Percentiles rank a stretch among this genome's conserved stretches.
Conservation (phyloP, 116 monocot species). For the Dioscorea cayenensis region DNA sequence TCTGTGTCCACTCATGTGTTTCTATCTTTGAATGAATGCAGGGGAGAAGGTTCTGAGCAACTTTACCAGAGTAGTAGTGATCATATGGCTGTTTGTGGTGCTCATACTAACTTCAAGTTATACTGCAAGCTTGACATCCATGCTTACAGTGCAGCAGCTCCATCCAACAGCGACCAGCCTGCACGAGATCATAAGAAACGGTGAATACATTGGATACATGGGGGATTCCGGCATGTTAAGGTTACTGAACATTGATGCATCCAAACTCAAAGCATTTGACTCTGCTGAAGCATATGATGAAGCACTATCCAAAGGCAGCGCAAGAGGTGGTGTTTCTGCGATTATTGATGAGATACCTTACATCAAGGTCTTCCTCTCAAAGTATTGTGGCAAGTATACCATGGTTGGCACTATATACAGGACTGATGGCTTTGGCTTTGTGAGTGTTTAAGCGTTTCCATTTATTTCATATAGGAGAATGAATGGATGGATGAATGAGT, state of each 20-base stretch:
- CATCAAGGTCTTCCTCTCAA: conserved; percentile 5
- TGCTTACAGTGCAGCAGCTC: conserved; percentile 28
- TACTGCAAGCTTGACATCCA: conserved; percentile 27
- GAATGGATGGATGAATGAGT: too few relatives aligned
- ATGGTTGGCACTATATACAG: conserved; percentile 3
- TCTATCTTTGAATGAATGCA: conserved; percentile 1
- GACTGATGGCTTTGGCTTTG: conserved; percentile 5
- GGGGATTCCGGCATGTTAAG: conserved; percentile 3
- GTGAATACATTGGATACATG: conserved; percentile 16
- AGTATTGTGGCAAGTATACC: conserved; percentile 3
- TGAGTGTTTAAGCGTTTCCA: not conserved
- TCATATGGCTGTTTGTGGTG: conserved; percentile 32
- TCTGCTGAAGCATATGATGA: conserved; percentile 1
- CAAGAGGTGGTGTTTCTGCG: conserved; percentile 6
- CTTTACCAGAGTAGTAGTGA: conserved; percentile 12
- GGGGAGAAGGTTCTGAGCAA: conserved; percentile 19
- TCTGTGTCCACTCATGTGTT: not conserved
- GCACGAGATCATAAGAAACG: conserved; percentile 9
- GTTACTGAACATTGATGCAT: not conserved
- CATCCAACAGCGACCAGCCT: conserved; percentile 9
- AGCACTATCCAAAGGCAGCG: conserved; percentile 5
- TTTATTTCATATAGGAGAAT: not conserved
- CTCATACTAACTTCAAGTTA: conserved; percentile 22
- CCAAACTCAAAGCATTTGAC: not conserved
- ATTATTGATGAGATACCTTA: conserved; percentile 14